Evolutionary conservation across 257 asterid species (phyloP).

Genomic region (Fraxinus excelsior): DNA sequence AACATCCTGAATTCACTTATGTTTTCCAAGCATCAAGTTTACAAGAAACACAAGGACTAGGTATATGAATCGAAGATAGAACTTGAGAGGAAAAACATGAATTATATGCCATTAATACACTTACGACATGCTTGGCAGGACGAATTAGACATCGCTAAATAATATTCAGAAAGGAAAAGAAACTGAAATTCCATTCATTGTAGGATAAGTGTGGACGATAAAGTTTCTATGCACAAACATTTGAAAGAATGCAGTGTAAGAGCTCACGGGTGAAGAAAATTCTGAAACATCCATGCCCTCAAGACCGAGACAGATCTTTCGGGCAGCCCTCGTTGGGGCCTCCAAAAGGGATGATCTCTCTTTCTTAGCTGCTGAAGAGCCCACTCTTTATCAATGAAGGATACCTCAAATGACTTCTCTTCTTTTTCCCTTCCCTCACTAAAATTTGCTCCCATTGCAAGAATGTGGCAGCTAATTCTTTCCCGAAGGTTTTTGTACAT

Average conservation of each 20-base stretch:
- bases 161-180: background rate
- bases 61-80: no score
- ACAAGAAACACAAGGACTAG: background rate
- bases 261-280: constrained; percentile 93
- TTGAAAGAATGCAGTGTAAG: background rate
- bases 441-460: constrained; percentile 53
- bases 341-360: constrained; percentile 80
- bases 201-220: background rate
- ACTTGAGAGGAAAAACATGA: background rate
- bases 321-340: constrained; percentile 95
- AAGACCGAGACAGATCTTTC: constrained; percentile 88
- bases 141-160: constrained; percentile 2
- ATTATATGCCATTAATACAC: background rate
- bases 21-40: background rate
- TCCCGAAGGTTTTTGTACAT: constrained; percentile 73
- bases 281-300: constrained; percentile 97
- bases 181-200: background rate
- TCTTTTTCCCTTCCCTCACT: constrained; percentile 29
- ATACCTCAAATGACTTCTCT: constrained; percentile 52
- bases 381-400: constrained; percentile 78
- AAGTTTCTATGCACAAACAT: background rate
- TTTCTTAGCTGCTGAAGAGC: constrained; percentile 78
- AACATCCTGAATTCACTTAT: background rate
- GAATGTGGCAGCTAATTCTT: constrained; percentile 70
- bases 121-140: background rate